phyloP scores from a whole-genome alignment of 129 eudicot genomes.

The Pseudognaphalium luteoalbum region DNA sequence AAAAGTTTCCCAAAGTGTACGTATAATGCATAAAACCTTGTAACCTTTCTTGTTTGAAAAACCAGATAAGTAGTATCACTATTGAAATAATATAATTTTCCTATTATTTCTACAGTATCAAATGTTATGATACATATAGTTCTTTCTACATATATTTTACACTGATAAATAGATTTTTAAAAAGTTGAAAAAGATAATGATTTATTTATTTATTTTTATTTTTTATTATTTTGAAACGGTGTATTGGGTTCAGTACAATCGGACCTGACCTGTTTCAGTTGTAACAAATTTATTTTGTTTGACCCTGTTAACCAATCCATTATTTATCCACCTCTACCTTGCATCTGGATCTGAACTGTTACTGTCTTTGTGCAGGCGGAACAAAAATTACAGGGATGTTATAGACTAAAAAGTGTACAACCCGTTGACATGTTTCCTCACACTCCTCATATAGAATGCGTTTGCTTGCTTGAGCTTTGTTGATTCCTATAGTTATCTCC shows the following conservation, averaged over 20 bases:
- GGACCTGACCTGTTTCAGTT: not conserved
- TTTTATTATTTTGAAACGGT: not conserved
- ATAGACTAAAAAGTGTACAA: conserved; percentile 67
- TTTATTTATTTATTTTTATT: not conserved
- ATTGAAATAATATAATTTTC: not conserved
- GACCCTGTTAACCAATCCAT: not conserved
- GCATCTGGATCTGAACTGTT: conserved; percentile 14
- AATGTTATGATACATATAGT: not conserved
- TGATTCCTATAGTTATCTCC: not conserved
- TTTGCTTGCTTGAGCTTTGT: conserved; percentile 19
- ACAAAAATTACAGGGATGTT: conserved; percentile 66
- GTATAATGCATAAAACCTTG: not conserved
- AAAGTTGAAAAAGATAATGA: not conserved
- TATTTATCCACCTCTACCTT: not conserved
- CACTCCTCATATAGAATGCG: conserved; percentile 58
- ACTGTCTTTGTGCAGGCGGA: conserved; percentile 52
- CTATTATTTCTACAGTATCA: not conserved
- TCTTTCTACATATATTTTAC: not conserved
- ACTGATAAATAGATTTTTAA: not conserved
- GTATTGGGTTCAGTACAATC: not conserved
- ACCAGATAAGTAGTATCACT: not conserved
- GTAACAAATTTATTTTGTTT: not conserved
- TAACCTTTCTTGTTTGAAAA: not conserved
- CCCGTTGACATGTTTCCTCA: conserved; percentile 99
- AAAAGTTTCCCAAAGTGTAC: not conserved